Conservation (phyloP, 495 filamentous ascomycete species). For the Parathielavia appendiculata region DNA sequence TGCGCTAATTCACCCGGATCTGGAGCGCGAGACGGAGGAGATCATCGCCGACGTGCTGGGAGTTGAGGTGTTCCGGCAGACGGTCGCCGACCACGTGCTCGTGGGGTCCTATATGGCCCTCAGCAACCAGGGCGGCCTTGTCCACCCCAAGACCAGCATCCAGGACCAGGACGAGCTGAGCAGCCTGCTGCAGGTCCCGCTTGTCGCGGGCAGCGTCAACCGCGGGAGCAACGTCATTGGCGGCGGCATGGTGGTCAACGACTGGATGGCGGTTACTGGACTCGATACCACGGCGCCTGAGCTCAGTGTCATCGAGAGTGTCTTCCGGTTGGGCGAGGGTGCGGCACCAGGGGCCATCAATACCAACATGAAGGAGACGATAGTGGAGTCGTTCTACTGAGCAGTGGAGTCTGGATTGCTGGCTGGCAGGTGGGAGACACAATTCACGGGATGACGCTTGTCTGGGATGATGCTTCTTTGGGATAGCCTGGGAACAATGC, state of each 20-base stretch:
- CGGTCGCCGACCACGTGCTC: slow-evolving; percentile 92
- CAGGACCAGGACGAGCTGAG: slow-evolving; percentile 97
- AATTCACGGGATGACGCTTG: background rate
- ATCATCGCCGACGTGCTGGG: slow-evolving; percentile 95
- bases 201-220: slow-evolving; percentile 92
- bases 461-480: too few species aligned
- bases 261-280: slow-evolving; percentile 97
- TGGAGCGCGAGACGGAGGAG: slow-evolving; percentile 93
- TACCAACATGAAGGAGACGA: slow-evolving; percentile 85
- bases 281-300: slow-evolving; percentile 96
- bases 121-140: slow-evolving; percentile 92
- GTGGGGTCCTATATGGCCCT: slow-evolving; percentile 94
- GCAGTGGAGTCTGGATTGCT: background rate
- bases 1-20: slow-evolving; percentile 90
- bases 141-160: slow-evolving; percentile 93
- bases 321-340: slow-evolving; percentile 90
- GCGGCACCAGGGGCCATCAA: slow-evolving; percentile 67
- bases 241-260: slow-evolving; percentile 97
- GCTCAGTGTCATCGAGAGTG: slow-evolving; percentile 89
- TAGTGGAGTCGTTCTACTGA: slow-evolving; percentile 98
- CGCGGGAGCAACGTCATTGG: slow-evolving; percentile 90
- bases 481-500: too few species aligned
- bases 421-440: background rate
- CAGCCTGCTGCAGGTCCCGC: slow-evolving; percentile 86
- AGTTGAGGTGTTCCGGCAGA: slow-evolving; percentile 97